These are phyloP conservation scores for Xylaria sp. DNA, from an alignment of 2,329 filamentous ascomycete species.

Conservation along the genomic window DNA sequence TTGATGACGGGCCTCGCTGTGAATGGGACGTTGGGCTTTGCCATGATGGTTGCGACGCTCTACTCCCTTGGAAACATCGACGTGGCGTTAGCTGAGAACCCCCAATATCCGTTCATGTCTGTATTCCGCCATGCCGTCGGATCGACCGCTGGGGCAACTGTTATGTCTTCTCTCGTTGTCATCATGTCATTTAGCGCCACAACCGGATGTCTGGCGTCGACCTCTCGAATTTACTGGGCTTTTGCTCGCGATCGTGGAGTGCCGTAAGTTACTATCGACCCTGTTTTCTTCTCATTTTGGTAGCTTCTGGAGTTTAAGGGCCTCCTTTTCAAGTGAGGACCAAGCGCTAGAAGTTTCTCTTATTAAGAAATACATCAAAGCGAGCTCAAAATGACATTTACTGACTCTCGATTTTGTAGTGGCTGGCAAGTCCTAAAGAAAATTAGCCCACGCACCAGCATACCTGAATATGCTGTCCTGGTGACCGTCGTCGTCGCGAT, in stretches of 20 bases:
- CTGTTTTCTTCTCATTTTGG: background rate
- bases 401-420: background rate
- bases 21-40: slow-evolving; percentile 64
- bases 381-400: background rate
- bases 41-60: slow-evolving; percentile 66
- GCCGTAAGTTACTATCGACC: slow-evolving; percentile 20
- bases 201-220: slow-evolving; percentile 66
- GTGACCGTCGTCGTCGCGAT: slow-evolving; percentile 39
- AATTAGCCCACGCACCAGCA: slow-evolving; percentile 41
- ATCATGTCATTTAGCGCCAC: slow-evolving; percentile 61
- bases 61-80: slow-evolving; percentile 65
- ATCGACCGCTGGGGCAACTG: slow-evolving; percentile 59
- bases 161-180: slow-evolving; percentile 62
- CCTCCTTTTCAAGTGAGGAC: background rate
- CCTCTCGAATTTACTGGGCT: slow-evolving; percentile 67
- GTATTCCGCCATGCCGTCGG: slow-evolving; percentile 65
- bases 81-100: slow-evolving; percentile 56
- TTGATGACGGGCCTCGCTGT: slow-evolving; percentile 62
- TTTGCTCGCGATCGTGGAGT: slow-evolving; percentile 53
- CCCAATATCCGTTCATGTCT: slow-evolving; percentile 68
- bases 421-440: slow-evolving; percentile 40
- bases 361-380: background rate
- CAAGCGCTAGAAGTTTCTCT: background rate
- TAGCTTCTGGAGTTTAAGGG: no score
- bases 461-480: slow-evolving; percentile 41